Base-by-base conservation (phyloP, 192 early-diverging fungal genomes). In the Coemansia biformis region DNA sequence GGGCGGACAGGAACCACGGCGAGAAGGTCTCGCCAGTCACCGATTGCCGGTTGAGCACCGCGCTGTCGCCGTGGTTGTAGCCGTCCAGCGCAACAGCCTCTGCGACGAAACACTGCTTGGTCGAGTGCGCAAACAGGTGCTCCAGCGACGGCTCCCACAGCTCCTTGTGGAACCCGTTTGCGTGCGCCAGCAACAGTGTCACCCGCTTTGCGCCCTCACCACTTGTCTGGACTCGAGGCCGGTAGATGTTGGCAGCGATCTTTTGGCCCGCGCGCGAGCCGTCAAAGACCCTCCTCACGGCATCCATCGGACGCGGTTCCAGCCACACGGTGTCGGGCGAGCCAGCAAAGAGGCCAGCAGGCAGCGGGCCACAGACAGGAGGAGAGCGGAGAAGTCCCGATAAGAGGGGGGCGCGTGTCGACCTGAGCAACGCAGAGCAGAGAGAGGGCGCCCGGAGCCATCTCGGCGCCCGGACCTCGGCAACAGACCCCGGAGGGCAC, bases 11-110 rank as follows among this genome's bases (percentile, higher is more conserved):
- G 19, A 56, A 54, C 66, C 73, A 68, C 4, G 60, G 48, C 3
- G 68, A 56, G 9, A 38, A 38, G 0, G 31, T 26, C 35, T 72
- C 68, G 5, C 12, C 43, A 4, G 12, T 17, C 12, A 63, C 49
- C 1, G 30, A 39, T 8, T 31, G 16, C 4, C 63, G 51, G 41
- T 77, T 77, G 1, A 53, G 28, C 6, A 59, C 29, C 15, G 68
- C 67, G 35, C 75, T 77, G 48, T 77, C 75, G 13, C 75, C 75
- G 36, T 77, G 75, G 54, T 72, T 66, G 45, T 62, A 72, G 0
- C 24, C 48, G 30, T 77, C 75, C 11, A 72, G 18, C 4, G 63
- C 66, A 6, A 77, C 21, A 0, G 68, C 59, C n/a, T 43, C 39
- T 11, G 47, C 60, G 9, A 77, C 57, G 8, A 12, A 11, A 63